phyloP scores from a whole-genome alignment of 768 basidiomycete genomes.

The Collybiopsis confluens region DNA sequence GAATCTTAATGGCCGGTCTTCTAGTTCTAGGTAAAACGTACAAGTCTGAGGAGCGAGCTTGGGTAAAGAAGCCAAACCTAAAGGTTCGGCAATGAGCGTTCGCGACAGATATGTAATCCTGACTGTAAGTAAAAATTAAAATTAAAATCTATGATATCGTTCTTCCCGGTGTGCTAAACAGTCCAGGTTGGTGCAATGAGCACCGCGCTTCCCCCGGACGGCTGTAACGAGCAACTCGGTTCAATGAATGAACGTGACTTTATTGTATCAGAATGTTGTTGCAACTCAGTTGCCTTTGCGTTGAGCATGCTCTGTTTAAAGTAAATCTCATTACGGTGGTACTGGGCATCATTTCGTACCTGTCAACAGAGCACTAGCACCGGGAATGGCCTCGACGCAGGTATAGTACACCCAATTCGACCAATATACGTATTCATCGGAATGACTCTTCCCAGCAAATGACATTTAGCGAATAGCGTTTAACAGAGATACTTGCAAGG shows the following conservation, averaged over 20 bases:
- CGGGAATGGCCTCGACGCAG: conserved; percentile 15
- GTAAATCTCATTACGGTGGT: conserved; percentile 14
- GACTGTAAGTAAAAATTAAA: conserved; percentile 14
- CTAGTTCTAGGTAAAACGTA: conserved; percentile 21
- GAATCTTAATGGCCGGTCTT: not conserved
- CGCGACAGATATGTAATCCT: conserved; percentile 22
- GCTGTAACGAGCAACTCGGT: conserved; percentile 21
- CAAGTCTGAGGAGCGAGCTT: too few relatives aligned
- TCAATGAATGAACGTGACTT: too few relatives aligned
- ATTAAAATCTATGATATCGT: not conserved
- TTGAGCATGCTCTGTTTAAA: conserved; percentile 24
- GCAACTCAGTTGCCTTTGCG: conserved; percentile 21
- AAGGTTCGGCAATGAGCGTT: too few relatives aligned
- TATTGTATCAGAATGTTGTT: conserved; percentile 19
- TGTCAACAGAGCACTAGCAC: conserved; percentile 18
- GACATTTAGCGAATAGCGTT: too few relatives aligned
- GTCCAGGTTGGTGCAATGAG: conserved; percentile 20
- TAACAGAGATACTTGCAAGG: conserved; percentile 7
- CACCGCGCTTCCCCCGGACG: conserved; percentile 16
- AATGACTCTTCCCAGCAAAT: not conserved
- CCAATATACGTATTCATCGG: too few relatives aligned
- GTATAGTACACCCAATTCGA: not conserved
- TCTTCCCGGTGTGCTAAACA: not conserved
- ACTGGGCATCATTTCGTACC: conserved; percentile 10
- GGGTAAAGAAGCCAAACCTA: too few relatives aligned